Percentiles rank a stretch among this genome's conserved stretches.
Evolutionary conservation across 2,329 filamentous ascomycete species (phyloP).

Genomic region (Lasiodiplodia sp.): DNA sequence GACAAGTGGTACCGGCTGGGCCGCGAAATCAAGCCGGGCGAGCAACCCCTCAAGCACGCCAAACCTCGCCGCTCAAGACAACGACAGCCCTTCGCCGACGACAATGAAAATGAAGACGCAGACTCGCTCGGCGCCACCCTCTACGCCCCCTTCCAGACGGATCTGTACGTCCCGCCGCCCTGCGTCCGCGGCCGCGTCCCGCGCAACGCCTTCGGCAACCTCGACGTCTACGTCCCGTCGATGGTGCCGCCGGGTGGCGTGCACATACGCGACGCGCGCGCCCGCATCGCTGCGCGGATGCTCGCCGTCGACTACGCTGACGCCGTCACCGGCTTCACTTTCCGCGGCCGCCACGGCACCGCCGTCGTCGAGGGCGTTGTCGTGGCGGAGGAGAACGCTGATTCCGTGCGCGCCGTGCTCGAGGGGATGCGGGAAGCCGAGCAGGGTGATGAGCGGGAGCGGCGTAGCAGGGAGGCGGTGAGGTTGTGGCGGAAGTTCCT

Average conservation of each 20-base stretch:
- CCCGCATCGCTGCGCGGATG: constrained; percentile 74
- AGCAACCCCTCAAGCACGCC: constrained; percentile 81
- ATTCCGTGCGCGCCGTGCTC: constrained; percentile 75
- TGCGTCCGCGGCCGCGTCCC: constrained; percentile 76
- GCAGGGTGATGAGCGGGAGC: constrained; percentile 67
- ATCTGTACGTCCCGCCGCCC: constrained; percentile 76
- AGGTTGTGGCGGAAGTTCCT: constrained; percentile 67
- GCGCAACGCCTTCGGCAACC: constrained; percentile 67
- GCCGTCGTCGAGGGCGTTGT: constrained; percentile 82
- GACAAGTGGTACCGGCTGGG: constrained; percentile 94
- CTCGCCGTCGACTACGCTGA: constrained; percentile 86
- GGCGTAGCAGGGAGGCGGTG: constrained; percentile 58
- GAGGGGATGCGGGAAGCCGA: constrained; percentile 71
- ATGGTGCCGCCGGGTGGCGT: constrained; percentile 69
- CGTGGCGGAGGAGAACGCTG: constrained; percentile 73
- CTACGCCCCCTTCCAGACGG: constrained; percentile 69
- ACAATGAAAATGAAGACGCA: constrained; percentile 44
- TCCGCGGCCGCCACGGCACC: constrained; percentile 84
- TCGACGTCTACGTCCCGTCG: constrained; percentile 68
- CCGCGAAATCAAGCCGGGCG: constrained; percentile 74
- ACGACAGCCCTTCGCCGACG: constrained; percentile 32
- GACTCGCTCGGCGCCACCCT: constrained; percentile 57
- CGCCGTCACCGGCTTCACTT: constrained; percentile 88
- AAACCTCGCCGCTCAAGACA: constrained; percentile 42
- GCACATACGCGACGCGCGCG: constrained; percentile 65